Evolutionary conservation across 1,139 yeast genomes (phyloP).

Genomic region (Pichia sp.): DNA sequence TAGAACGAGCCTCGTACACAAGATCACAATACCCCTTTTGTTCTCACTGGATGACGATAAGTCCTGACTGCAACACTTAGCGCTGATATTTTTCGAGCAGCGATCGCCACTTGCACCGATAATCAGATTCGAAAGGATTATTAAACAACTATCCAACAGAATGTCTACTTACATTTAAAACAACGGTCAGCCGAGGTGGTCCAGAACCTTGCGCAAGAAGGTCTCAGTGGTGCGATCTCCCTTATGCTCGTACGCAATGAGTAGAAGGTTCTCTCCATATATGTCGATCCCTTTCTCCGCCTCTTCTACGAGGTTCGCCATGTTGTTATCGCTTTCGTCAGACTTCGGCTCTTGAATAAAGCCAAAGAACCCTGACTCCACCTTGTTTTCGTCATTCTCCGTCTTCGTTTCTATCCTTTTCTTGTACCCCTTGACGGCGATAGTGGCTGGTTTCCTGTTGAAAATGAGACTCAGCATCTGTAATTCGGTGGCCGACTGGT

Average conservation of each 20-base stretch:
- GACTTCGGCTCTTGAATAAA: slow-evolving; percentile 29
- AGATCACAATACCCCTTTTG: too few species aligned
- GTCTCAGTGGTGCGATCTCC: slow-evolving; percentile 6
- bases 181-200: slow-evolving; percentile 10
- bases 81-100: too few species aligned
- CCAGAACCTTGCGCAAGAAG: slow-evolving; percentile 14
- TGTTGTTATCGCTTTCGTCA: slow-evolving; percentile 14
- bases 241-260: slow-evolving; percentile 11
- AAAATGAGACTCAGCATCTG: slow-evolving; percentile 7
- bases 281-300: slow-evolving; percentile 9
- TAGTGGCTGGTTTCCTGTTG: slow-evolving; percentile 1
- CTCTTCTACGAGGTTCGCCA: slow-evolving; percentile 8
- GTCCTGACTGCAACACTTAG: too few species aligned
- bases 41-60: too few species aligned
- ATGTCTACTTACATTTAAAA: too few species aligned
- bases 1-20: too few species aligned
- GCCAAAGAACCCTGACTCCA: slow-evolving; percentile 29
- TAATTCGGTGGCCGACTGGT: slow-evolving; percentile 13
- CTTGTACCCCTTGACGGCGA: not conserved
- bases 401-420: not conserved
- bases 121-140: not conserved
- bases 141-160: too few species aligned
- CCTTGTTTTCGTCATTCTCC: slow-evolving; percentile 1
- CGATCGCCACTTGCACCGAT: not conserved
- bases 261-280: slow-evolving; percentile 11